These are phyloP conservation scores for Botrytis deweyae DNA, from an alignment of 2,329 filamentous ascomycete species.

Conservation along the genomic window DNA sequence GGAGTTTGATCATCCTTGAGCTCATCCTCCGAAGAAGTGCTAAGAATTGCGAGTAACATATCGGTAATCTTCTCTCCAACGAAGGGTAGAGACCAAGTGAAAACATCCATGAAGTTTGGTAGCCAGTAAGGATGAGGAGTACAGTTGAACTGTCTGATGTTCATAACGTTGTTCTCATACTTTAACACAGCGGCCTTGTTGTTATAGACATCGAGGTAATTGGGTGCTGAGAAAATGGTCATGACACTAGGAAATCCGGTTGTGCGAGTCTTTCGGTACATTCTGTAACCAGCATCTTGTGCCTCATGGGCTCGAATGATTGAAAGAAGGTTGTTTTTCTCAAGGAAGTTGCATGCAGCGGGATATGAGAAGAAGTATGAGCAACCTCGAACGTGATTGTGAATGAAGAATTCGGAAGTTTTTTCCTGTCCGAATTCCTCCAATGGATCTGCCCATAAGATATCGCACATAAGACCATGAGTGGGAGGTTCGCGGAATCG, in stretches of 20 bases:
- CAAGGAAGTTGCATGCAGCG: slow-evolving; percentile 92
- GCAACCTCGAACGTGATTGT: slow-evolving; percentile 97
- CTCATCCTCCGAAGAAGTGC: slow-evolving; percentile 98
- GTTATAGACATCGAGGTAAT: slow-evolving; percentile 99
- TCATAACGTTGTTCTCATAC: slow-evolving; percentile 99
- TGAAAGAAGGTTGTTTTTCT: slow-evolving; percentile 98
- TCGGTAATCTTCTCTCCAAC: slow-evolving; percentile 99
- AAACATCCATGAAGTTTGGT: slow-evolving; percentile 99
- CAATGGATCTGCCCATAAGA: slow-evolving; percentile 96
- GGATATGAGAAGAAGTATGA: slow-evolving; percentile 99
- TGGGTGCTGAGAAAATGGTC: slow-evolving; percentile 99
- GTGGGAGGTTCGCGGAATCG: slow-evolving; percentile 97
- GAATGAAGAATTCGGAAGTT: slow-evolving; percentile 93
- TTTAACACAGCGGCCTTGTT: slow-evolving; percentile 99
- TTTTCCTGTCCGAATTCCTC: slow-evolving; percentile 99
- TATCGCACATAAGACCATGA: slow-evolving; percentile 98
- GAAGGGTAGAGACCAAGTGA: slow-evolving; percentile 99
- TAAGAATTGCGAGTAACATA: slow-evolving; percentile 98
- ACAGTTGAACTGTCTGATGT: slow-evolving; percentile 99
- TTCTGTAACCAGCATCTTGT: slow-evolving; percentile 96
- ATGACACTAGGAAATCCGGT: slow-evolving; percentile 99
- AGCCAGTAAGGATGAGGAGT: slow-evolving; percentile 99
- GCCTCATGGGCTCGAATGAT: slow-evolving; percentile 97
- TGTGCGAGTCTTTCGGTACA: slow-evolving; percentile 98
- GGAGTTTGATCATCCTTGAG: slow-evolving; percentile 84